Base-by-base conservation (phyloP, 106 monocot species). In the Agapanthus africanus region DNA sequence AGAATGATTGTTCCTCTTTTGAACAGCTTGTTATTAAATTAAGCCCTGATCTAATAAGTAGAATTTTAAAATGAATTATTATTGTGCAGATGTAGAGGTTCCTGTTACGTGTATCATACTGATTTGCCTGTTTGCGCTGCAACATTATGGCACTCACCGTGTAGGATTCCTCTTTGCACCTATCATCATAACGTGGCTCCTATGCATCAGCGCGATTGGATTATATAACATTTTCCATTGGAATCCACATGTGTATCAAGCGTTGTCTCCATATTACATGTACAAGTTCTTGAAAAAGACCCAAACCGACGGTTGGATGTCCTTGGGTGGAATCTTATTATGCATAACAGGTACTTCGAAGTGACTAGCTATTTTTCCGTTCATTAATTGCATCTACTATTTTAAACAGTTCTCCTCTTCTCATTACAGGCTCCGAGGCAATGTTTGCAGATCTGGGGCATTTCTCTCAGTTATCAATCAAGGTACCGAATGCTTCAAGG, bases 371-470 rank as follows among this genome's bases (percentile, higher is more conserved):
- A n/a, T n/a, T n/a, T n/a, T n/a, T 59, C 0, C 49, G 7, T 23
- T 59, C 54, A 37, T 46, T 37, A 15, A 23, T 38, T 9, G n/a
- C n/a, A n/a, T n/a, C n/a, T n/a, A n/a, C n/a, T n/a, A n/a, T n/a
- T n/a, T n/a, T n/a, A n/a, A n/a, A 42, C 32, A 19, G 14, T 51
- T 54, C 26, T 65, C n/a, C n/a, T n/a, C 21, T 60, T n/a, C 37
- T 44, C 30, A 26, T 33, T 56, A 8, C 75, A 99, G 97, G 99
- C 28, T 93, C 93, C 28, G 99, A 99, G 83, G 99, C 99, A 66
- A 99, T 99, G 99, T 99, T 85, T 87, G 93, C 99, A 51, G 99
- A 93, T 81, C 80, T 99, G 38, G 99, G 99, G 2, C 99, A 99
- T 78, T 99, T 99, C 70, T 87, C 84, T 32, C 87, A 87, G 71